A percentile compares a stretch with the other conserved stretches of the same genome.
Conservation (phyloP, 805 yeast genomes). For the Metschnikowia amazonensis region DNA sequence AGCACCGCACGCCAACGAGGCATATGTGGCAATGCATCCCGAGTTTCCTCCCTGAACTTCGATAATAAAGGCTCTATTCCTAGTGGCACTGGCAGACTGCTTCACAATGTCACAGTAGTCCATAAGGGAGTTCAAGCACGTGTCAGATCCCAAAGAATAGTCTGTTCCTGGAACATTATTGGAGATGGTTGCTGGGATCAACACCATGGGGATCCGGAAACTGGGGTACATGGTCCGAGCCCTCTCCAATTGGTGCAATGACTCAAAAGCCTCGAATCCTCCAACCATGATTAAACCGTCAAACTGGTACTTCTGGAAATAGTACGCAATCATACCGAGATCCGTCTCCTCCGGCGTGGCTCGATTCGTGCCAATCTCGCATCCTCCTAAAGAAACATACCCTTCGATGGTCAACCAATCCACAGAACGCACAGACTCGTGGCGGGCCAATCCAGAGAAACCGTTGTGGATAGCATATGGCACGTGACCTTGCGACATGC, state of each 20-base stretch:
- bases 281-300: conserved; percentile 75
- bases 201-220: conserved; percentile 73
- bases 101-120: conserved; percentile 75
- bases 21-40: conserved; percentile 70
- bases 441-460: conserved; percentile 85
- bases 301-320: conserved; percentile 62
- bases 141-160: conserved; percentile 71
- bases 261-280: conserved; percentile 77
- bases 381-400: conserved; percentile 90
- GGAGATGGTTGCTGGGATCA: conserved; percentile 75
- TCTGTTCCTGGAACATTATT: conserved; percentile 82
- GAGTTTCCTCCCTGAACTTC: conserved; percentile 86
- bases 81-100: conserved; percentile 73
- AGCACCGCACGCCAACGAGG: conserved; percentile 69
- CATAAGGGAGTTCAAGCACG: conserved; percentile 67
- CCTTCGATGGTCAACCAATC: conserved; percentile 83
- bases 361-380: conserved; percentile 96
- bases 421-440: conserved; percentile 73
- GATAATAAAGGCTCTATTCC: conserved; percentile 75
- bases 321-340: conserved; percentile 67
- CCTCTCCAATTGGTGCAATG: conserved; percentile 61
- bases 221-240: conserved; percentile 63
- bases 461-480: conserved; percentile 93
- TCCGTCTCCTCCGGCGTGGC: conserved; percentile 66
- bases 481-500: conserved; percentile 84